Evolutionary conservation across 441 rosid genomes (phyloP), one percentile per base, ranked within the genome.

Genomic region (Croton setiger): DNA sequence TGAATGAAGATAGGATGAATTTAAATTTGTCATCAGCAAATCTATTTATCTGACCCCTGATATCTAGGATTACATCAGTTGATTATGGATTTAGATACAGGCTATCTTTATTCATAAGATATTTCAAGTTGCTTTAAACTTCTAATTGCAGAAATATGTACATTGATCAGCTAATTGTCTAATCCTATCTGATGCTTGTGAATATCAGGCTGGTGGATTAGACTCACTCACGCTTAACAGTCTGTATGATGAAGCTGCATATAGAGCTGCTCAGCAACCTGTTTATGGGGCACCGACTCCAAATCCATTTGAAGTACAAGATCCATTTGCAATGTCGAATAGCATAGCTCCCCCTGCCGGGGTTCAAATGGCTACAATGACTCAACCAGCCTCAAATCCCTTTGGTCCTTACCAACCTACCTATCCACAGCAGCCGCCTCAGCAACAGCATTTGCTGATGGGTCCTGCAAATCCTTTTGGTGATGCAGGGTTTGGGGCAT

Each of bases 221-320:
- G 99, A 95, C 80, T 76, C 98, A 0, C 95, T 92, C 67, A 90
- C 87, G 15, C 80, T 95, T 63, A 83, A 82, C 83, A 95, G 98
- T 74, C 81, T 92, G 57, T 92, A 90, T 39, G 93, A 95, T 37
- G 92, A 86, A 56, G 93, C 78, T 58, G 93, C 91, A 60, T 88
- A 90, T 80, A 84, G 90, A 80, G 95, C 97, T 15, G 69, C 90
- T 14, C 99, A 82, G 72, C 97, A 80, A 63, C 92, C 95, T 13
- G 84, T 80, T 20, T 90, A 92, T 41, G 99, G 97, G 36, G 73
- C 79, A 52, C 87, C 95, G 44, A 93, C 96, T 31, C 95, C 95
- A 21, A 94, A 91, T 51, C 98, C 98, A 4, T 94, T 94, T 14
- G 93, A 83, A 76, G 86, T 80, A 4, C 90, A 86, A 4, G 97